A percentile compares a stretch with the other conserved stretches of the same genome.
Conservation (phyloP, 1,284 basidiomycete genomes). For the Malassezia yamatoensis region DNA sequence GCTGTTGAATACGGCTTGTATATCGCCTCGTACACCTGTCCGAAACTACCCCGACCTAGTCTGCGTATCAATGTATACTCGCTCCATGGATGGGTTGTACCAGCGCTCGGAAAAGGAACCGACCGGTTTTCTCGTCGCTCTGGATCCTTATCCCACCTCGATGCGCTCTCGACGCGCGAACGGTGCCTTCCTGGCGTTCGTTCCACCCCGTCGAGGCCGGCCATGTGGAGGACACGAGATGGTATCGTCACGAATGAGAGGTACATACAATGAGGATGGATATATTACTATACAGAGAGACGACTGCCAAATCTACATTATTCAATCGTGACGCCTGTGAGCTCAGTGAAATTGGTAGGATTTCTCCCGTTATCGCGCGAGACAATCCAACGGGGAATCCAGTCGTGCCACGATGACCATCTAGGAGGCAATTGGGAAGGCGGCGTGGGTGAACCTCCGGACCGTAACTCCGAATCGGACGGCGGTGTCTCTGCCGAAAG, state of each 20-base stretch:
- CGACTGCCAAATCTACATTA: not conserved
- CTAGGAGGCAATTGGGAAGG: too few species aligned
- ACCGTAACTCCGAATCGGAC: too few species aligned
- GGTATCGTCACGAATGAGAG: too few species aligned
- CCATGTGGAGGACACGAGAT: not conserved
- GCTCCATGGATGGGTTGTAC: constrained; percentile 18
- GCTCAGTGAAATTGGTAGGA: constrained; percentile 3
- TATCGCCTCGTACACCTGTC: constrained; percentile 81
- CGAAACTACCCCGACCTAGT: constrained; percentile 93
- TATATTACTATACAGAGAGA: not conserved
- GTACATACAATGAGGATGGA: too few species aligned
- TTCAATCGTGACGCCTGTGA: constrained; percentile 9
- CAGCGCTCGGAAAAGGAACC: constrained; percentile 1
- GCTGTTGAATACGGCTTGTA: constrained; percentile 86
- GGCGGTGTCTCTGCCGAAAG: too few species aligned
- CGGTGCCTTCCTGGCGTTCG: not conserved
- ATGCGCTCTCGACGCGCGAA: constrained; percentile 1
- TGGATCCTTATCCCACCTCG: constrained; percentile 1
- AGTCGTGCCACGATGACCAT: not conserved
- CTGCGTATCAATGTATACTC: constrained; percentile 87
- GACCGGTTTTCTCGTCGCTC: not conserved
- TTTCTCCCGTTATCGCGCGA: not conserved
- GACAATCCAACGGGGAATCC: not conserved
- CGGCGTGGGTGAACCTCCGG: too few species aligned
- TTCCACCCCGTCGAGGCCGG: constrained; percentile 1